Conservation (phyloP, 306 rosid genomes). For the Lithocarpus polystachyus region DNA sequence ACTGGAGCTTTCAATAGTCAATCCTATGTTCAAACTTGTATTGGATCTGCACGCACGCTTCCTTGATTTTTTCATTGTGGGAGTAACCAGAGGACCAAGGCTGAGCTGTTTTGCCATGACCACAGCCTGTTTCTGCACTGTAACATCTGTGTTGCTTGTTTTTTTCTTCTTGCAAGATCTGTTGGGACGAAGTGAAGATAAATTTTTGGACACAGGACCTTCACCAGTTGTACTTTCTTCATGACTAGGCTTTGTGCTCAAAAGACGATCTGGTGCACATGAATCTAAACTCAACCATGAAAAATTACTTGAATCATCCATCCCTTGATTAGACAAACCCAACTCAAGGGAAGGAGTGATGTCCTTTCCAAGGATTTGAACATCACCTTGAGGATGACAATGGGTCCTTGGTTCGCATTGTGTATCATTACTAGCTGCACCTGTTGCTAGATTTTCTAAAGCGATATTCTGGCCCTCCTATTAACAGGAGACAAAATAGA, state of each 20-base stretch:
- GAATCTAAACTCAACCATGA: conserved; percentile 78
- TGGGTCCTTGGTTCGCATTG: conserved; percentile 28
- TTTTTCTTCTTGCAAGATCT: conserved; percentile 38
- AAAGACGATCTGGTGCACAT: conserved; percentile 33
- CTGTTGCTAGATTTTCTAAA: conserved; percentile 25
- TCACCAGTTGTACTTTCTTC: conserved; percentile 19
- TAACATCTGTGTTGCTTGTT: conserved; percentile 22
- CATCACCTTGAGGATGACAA: conserved; percentile 35
- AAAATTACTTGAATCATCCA: conserved; percentile 44
- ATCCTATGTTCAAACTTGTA: conserved; percentile 35
- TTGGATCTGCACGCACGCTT: conserved; percentile 44
- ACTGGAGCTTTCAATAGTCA: conserved; percentile 42
- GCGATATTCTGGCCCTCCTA: conserved; percentile 45
- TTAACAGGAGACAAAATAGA: conserved; percentile 19
- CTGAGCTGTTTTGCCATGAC: conserved; percentile 43
- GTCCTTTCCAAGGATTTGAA: conserved; percentile 23
- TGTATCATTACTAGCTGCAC: conserved; percentile 16
- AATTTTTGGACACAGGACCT: conserved; percentile 24
- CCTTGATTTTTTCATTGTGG: conserved; percentile 39
- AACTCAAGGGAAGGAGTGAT: conserved; percentile 34
- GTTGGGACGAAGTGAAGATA: conserved; percentile 22
- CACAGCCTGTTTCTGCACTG: conserved; percentile 19
- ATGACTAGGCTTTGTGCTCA: conserved; percentile 13
- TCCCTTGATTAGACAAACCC: conserved; percentile 39
- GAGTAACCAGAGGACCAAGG: conserved; percentile 33